A percentile compares a stretch with the other conserved stretches of the same genome.
Evolutionary conservation across 768 basidiomycete species (phyloP).

Genomic region (Lepiota brunneoincarnata): DNA sequence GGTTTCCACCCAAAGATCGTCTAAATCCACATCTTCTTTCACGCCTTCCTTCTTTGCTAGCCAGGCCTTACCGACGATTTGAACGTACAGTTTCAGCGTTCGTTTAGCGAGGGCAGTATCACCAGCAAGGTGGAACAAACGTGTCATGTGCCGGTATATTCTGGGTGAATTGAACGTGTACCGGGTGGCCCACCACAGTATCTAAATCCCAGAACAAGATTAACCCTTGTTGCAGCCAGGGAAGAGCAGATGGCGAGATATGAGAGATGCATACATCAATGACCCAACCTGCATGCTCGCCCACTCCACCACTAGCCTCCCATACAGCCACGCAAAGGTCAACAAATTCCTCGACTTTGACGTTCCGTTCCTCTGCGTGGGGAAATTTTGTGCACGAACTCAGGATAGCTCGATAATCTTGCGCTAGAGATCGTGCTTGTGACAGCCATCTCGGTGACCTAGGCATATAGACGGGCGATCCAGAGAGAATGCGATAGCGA

Average conservation of each 20-base stretch:
- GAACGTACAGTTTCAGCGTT: conserved; percentile 77
- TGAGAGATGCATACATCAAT: conserved; percentile 66
- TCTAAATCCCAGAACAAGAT: conserved; percentile 33
- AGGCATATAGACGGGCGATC: conserved; percentile 15
- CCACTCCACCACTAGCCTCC: conserved; percentile 68
- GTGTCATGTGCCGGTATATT: conserved; percentile 81
- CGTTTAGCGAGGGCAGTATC: conserved; percentile 66
- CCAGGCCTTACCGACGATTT: conserved; percentile 80
- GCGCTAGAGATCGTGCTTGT: conserved; percentile 62
- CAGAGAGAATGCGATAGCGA: conserved; percentile 28
- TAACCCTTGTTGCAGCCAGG: conserved; percentile 1
- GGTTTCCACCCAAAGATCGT: conserved; percentile 73
- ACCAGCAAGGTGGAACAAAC: conserved; percentile 61
- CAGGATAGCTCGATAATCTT: conserved; percentile 70
- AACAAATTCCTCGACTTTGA: conserved; percentile 78
- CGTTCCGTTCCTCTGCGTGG: conserved; percentile 73
- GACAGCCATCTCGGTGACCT: conserved; percentile 56
- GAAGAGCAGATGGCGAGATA: conserved; percentile 4
- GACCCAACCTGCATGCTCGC: conserved; percentile 71
- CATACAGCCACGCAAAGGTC: conserved; percentile 79
- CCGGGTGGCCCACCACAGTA: conserved; percentile 92
- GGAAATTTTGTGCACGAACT: conserved; percentile 75
- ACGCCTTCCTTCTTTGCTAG: conserved; percentile 49
- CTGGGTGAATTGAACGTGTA: conserved; percentile 92
- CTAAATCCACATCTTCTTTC: conserved; percentile 55